Evolutionary conservation across 208 protist genomes (phyloP).

Genomic region (Porcisia deanei): DNA sequence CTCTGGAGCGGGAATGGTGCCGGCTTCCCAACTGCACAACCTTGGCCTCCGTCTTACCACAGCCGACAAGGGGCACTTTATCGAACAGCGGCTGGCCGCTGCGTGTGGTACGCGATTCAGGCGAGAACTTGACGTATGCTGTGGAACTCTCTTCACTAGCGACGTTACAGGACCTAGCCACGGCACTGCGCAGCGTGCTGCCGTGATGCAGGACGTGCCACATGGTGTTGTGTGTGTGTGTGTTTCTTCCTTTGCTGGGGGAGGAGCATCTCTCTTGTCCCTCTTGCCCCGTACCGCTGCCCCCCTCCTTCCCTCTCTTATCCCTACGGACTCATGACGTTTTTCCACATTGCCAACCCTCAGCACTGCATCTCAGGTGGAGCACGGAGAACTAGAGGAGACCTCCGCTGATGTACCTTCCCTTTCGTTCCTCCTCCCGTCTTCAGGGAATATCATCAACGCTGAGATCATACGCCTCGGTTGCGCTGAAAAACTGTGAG

Average conservation of each 20-base stretch:
- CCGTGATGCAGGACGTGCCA: background rate
- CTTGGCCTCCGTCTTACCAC: slow-evolving; percentile 13
- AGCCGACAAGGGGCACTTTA: background rate
- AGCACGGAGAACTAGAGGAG: no score
- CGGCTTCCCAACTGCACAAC: slow-evolving; percentile 10
- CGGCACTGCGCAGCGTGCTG: slow-evolving; percentile 12
- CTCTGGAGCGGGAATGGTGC: slow-evolving; percentile 23
- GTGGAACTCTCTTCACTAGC: slow-evolving; percentile 9
- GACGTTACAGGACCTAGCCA: slow-evolving; percentile 22
- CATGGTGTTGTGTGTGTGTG: background rate
- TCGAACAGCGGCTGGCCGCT: slow-evolving; percentile 18
- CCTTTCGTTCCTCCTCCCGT: no score
- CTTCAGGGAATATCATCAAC: no score
- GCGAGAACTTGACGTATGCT: background rate
- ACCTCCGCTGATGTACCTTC: no score
- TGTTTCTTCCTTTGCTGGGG: background rate
- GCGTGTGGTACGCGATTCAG: slow-evolving; percentile 1
- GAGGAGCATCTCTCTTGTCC: background rate
- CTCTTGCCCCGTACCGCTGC: background rate
- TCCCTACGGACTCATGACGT: no score
- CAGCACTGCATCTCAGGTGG: no score
- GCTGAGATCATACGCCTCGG: no score
- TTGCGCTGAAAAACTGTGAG: no score
- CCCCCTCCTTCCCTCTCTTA: background rate
- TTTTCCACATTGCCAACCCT: no score